Evolutionary conservation across 2,329 filamentous ascomycete genomes (phyloP), one percentile per base, ranked within the genome.

Genomic region (Penicillium sumatraense): DNA sequence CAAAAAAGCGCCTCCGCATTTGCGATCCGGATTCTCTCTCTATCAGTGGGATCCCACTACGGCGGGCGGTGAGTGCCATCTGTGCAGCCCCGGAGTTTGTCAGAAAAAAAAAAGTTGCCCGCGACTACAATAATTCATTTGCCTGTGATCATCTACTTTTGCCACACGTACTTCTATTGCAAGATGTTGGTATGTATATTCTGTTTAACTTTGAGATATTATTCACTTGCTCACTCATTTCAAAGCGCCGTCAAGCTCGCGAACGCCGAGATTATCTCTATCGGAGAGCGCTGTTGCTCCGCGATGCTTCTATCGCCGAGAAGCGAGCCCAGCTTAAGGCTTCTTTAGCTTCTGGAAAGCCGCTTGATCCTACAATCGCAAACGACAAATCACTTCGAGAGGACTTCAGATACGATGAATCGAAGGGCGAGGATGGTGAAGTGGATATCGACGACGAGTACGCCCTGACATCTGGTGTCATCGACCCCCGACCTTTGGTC

Each of bases 371-470:
- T 21, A 81, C 84, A 31, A 90, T 98, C 62, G 91, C 93, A 52
- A 89, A 96, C 69, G 93, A 99, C 77, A 91, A 91, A 74, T 72
- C 83, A 26, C 78, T 99, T 52, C 86, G 93, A 40, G 88, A 90
- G 70, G 91, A 98, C 72, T 97, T 89, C 78, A 92, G 93, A 70
- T 99, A 93, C 72, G 95, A 99, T 71, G 93, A 97, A 75, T 90
- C 91, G 3, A 67, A 70, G 44, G 66, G 73, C 20, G 92, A 97
- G 72, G 96, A 96, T 70, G 85, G 88, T 16, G 88, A 92, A 83
- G 88, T 71, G 26, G 93, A 93, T 31, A 86, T 98, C 41, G 87
- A 96, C 47, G 93, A 97, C 67, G 93, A 98, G 77, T 98, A 97
- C 73, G 86, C 89, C 21, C 87, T 93, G 63, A 84, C 97, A 1